Evolutionary conservation across 2,329 filamentous ascomycete genomes (phyloP).

Genomic region (Hansfordia pulvinata): DNA sequence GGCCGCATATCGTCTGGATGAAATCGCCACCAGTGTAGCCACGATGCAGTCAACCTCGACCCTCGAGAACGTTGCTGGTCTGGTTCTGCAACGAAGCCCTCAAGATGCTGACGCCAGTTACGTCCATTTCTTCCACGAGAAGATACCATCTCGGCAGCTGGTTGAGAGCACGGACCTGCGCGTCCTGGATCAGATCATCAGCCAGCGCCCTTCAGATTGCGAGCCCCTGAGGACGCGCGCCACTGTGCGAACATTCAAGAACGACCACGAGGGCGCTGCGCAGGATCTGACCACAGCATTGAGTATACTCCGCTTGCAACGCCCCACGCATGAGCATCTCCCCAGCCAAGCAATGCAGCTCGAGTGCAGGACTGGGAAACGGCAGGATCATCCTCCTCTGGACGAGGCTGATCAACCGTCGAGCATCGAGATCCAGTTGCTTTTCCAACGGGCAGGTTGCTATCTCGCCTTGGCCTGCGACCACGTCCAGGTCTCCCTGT

Average conservation of each 20-base stretch:
- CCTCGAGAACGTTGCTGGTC: slow-evolving; percentile 60
- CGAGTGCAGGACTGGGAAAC: slow-evolving; percentile 21
- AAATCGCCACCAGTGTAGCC: slow-evolving; percentile 71
- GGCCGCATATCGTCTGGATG: slow-evolving; percentile 66
- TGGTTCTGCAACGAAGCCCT: slow-evolving; percentile 59
- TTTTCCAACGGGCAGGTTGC: slow-evolving; percentile 62
- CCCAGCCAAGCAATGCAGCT: slow-evolving; percentile 36
- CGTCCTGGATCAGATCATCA: slow-evolving; percentile 54
- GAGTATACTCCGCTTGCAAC: slow-evolving; percentile 34
- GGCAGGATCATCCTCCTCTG: slow-evolving; percentile 15
- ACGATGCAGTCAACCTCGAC: slow-evolving; percentile 72
- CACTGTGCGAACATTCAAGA: slow-evolving; percentile 61
- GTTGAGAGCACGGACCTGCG: slow-evolving; percentile 57
- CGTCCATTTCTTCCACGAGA: slow-evolving; percentile 88
- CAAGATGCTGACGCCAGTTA: slow-evolving; percentile 64
- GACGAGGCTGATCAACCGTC: slow-evolving; percentile 46
- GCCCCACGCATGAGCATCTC: slow-evolving; percentile 33
- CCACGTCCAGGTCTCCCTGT: slow-evolving; percentile 43
- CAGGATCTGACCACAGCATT: slow-evolving; percentile 59
- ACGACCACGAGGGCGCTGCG: slow-evolving; percentile 56
- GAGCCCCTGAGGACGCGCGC: slow-evolving; percentile 61
- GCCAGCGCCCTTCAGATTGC: slow-evolving; percentile 45
- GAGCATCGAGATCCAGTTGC: slow-evolving; percentile 59
- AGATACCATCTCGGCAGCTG: slow-evolving; percentile 65
- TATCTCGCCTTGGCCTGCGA: slow-evolving; percentile 61